Conservation (phyloP, 2,329 filamentous ascomycete genomes). For the Diaporthe helianthi region DNA sequence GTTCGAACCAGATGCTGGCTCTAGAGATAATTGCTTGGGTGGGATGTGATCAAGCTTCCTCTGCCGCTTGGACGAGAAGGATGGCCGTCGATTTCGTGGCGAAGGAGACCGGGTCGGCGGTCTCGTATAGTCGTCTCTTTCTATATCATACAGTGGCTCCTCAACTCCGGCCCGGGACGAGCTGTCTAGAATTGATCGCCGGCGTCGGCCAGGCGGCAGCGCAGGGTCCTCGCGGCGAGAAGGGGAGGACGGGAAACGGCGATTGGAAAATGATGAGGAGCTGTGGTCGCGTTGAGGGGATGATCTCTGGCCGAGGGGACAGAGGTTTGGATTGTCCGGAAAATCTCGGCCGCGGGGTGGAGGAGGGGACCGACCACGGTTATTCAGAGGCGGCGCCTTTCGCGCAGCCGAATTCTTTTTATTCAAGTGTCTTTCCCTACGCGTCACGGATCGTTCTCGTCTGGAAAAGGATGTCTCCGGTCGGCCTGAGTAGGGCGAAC, state of each 20-base stretch:
- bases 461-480: slow-evolving; percentile 32
- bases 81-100: slow-evolving; percentile 23
- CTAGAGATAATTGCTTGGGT: slow-evolving; percentile 39
- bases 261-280: slow-evolving; percentile 38
- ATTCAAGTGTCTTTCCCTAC: slow-evolving; percentile 39
- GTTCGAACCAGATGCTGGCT: slow-evolving; percentile 54
- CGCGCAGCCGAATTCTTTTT: slow-evolving; percentile 37
- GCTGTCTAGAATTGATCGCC: slow-evolving; percentile 38
- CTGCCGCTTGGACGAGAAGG: slow-evolving; percentile 40
- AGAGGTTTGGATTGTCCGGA: slow-evolving; percentile 35
- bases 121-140: slow-evolving; percentile 22
- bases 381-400: slow-evolving; percentile 35
- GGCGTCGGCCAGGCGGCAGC: slow-evolving; percentile 33
- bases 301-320: slow-evolving; percentile 34
- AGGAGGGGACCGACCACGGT: slow-evolving; percentile 41
- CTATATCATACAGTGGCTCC: slow-evolving; percentile 33
- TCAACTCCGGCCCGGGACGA: slow-evolving; percentile 35
- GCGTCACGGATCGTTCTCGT: slow-evolving; percentile 38
- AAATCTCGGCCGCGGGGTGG: slow-evolving; percentile 33
- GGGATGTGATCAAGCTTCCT: slow-evolving; percentile 40
- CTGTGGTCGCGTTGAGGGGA: slow-evolving; percentile 37
- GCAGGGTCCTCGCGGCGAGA: slow-evolving; percentile 25
- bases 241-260: slow-evolving; percentile 34
- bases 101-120: slow-evolving; percentile 26
- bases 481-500: slow-evolving; percentile 28